A percentile compares a stretch with the other conserved stretches of the same genome.
phyloP scores from a whole-genome alignment of 2,329 filamentous ascomycete species.

The Torrubiella hemipterigena region DNA sequence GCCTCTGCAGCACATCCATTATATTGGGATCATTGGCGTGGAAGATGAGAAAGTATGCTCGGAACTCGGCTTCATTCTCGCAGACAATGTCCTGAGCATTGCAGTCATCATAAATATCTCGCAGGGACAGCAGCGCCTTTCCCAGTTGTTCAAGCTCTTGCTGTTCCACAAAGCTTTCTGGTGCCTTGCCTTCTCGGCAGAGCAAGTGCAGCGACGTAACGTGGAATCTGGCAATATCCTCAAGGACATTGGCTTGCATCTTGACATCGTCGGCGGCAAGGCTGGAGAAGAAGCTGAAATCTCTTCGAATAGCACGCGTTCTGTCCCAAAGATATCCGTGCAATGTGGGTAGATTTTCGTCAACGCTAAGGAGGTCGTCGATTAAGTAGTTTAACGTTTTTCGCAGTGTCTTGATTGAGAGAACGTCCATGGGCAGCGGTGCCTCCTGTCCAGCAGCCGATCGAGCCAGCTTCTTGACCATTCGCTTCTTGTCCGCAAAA shows the following conservation, averaged over 20 bases:
- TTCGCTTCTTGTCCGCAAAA: conserved; percentile 36
- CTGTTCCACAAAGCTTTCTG: conserved; percentile 52
- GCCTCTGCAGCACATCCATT: conserved; percentile 36
- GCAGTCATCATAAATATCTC: conserved; percentile 56
- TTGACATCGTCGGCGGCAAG: conserved; percentile 44
- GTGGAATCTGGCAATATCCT: conserved; percentile 56
- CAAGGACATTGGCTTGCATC: conserved; percentile 50
- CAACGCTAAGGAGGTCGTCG: conserved; percentile 41
- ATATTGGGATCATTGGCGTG: conserved; percentile 48
- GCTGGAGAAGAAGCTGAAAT: conserved; percentile 56
- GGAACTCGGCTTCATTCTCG: conserved; percentile 53
- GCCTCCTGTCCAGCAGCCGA: conserved; percentile 58
- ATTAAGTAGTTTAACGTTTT: conserved; percentile 53
- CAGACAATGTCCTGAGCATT: conserved; percentile 44
- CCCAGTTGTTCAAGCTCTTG: conserved; percentile 58
- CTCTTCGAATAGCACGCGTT: conserved; percentile 53
- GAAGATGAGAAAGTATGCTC: conserved; percentile 52
- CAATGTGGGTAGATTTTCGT: conserved; percentile 39
- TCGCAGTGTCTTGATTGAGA: conserved; percentile 45
- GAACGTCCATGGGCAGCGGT: conserved; percentile 55
- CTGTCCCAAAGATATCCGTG: conserved; percentile 60
- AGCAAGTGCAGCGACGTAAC: conserved; percentile 53
- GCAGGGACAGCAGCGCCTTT: conserved; percentile 52
- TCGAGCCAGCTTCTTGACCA: conserved; percentile 57
- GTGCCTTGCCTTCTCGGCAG: conserved; percentile 40